phyloP scores from a whole-genome alignment of 2,329 filamentous ascomycete genomes.

The Exserohilum turcica region DNA sequence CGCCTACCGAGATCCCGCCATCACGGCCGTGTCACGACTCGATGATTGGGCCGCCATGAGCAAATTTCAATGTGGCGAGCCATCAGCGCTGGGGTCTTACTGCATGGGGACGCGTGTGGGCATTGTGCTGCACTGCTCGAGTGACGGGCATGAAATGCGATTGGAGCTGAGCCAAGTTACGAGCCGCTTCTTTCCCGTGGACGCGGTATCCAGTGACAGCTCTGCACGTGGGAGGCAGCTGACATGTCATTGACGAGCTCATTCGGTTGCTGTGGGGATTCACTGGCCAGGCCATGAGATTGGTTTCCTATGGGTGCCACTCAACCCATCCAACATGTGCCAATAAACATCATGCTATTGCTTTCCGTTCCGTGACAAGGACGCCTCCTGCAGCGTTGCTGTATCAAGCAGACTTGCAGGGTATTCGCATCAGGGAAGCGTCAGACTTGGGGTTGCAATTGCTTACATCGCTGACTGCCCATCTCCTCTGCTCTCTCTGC shows the following conservation, averaged over 20 bases:
- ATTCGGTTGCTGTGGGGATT: too few relatives aligned
- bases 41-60: background rate
- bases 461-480: background rate
- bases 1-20: background rate
- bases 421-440: too few relatives aligned
- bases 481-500: background rate
- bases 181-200: background rate
- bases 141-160: background rate
- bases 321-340: too few relatives aligned
- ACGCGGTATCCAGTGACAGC: background rate
- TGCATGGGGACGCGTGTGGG: background rate
- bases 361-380: too few relatives aligned
- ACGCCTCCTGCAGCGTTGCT: too few relatives aligned
- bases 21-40: background rate
- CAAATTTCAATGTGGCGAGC: background rate
- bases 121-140: background rate
- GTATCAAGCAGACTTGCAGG: too few relatives aligned
- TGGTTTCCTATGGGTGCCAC: too few relatives aligned
- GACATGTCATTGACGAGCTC: background rate
- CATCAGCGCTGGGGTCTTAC: background rate
- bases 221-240: background rate
- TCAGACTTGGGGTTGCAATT: too few relatives aligned
- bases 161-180: background rate
- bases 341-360: too few relatives aligned
- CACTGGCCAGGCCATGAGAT: too few relatives aligned